Conservation (phyloP, 2,329 filamentous ascomycete species). For the Penicillium paneum region DNA sequence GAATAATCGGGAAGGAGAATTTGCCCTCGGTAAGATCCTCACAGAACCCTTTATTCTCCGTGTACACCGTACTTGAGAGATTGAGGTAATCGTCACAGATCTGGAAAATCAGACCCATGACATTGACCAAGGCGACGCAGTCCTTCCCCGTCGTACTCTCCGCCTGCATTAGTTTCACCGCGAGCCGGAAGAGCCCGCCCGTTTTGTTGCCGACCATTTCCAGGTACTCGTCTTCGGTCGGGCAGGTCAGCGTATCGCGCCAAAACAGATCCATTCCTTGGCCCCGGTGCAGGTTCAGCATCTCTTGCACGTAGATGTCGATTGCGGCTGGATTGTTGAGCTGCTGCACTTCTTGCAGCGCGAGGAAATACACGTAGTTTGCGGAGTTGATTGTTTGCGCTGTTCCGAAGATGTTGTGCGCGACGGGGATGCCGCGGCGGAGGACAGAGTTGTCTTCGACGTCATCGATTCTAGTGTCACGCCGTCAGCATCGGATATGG, state of each 20-base stretch:
- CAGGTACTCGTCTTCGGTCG: slow-evolving; percentile 48
- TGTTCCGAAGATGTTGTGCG: slow-evolving; percentile 50
- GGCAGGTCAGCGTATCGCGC: slow-evolving; percentile 46
- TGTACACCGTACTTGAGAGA: slow-evolving; percentile 68
- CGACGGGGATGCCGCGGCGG: slow-evolving; percentile 48
- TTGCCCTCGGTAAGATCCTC: slow-evolving; percentile 97
- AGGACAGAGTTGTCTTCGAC: slow-evolving; percentile 50
- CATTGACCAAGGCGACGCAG: slow-evolving; percentile 64
- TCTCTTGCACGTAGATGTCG: slow-evolving; percentile 45
- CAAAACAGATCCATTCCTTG: slow-evolving; percentile 51
- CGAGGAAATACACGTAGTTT: slow-evolving; percentile 50
- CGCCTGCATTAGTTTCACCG: slow-evolving; percentile 47
- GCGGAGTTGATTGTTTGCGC: slow-evolving; percentile 53
- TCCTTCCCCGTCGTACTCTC: slow-evolving; percentile 41
- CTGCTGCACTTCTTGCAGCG: slow-evolving; percentile 42
- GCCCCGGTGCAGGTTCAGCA: slow-evolving; percentile 48
- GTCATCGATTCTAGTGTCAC: slow-evolving; percentile 45
- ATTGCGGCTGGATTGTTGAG: slow-evolving; percentile 42
- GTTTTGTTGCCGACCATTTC: slow-evolving; percentile 52
- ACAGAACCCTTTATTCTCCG: slow-evolving; percentile 85
- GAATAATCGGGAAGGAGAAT: slow-evolving; percentile 93
- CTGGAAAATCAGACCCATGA: slow-evolving; percentile 47
- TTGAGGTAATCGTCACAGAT: slow-evolving; percentile 79
- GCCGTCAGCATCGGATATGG: background rate
- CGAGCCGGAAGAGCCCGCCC: slow-evolving; percentile 47